Evolutionary conservation across 208 protist species (phyloP), one percentile per base, ranked within the genome.

Genomic region (Wallacemonas sp.): DNA sequence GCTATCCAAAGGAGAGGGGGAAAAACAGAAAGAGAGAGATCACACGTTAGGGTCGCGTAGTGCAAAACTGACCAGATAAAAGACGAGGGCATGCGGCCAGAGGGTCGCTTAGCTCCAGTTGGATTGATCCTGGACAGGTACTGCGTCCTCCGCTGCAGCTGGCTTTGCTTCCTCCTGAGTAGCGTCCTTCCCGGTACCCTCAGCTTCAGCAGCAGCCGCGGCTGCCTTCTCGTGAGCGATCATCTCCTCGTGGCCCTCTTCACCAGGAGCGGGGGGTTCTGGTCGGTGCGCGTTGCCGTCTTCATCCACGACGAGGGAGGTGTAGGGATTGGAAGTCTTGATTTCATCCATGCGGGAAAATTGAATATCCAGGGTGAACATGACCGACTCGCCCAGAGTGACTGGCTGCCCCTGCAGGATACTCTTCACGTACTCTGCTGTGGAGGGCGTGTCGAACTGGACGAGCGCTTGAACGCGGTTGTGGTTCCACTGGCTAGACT

Each of bases 331-430:
- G 19, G 82, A 93, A 1, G 86, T 92, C 72, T 94, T 94, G 54
- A 95, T 91, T 62, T 97, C 87, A 31, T 93, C 92, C 89, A 95
- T 93, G 66, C 85, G 82, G 0, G 82, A 91, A 63, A 95, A 96
- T 66, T 97, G 92, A 56, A 97, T 97, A 72, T 97, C 92, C 36
- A 97, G 79, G 12, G 86, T 94, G 70, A 97, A 97, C 27, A 84
- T 93, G 28, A 94, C 70, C 2, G 81, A 91, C 27, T 94, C 87
- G 31, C 86, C 90, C 42, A 97, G 79, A 11, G 86, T 95, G 14
- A 97, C 92, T 22, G 89, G 89, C 68, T 97, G 92, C 2, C 92
- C 92, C 63, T 97, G 92, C 21, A 97, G 68, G 26, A 86, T 92
- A 68, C 90, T 94, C 72, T 95, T 95, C 31, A 96, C 90, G 55